phyloP scores from a whole-genome alignment of 257 asterid genomes.

The Datura wrightii region DNA sequence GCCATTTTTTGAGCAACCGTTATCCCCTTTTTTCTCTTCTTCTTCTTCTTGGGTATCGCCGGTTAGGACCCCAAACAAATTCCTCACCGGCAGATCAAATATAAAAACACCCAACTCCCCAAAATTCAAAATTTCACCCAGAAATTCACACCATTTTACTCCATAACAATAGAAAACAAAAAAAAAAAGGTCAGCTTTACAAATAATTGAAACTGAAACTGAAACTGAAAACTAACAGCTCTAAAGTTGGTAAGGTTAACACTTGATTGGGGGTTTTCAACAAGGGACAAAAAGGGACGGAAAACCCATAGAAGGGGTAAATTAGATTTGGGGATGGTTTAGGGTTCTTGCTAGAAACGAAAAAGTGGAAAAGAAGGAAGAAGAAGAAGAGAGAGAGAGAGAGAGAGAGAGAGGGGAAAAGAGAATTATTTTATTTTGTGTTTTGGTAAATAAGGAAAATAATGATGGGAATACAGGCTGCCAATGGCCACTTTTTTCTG shows the following conservation, averaged over 20 bases:
- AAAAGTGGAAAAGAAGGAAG: no score
- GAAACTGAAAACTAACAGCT: neutral
- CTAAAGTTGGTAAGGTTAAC: neutral
- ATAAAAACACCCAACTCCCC: slow-evolving; percentile 26
- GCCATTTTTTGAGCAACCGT: slow-evolving; percentile 40
- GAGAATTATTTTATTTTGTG: neutral
- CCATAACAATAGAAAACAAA: neutral
- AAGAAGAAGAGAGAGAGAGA: no score
- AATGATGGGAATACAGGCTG: slow-evolving; percentile 31
- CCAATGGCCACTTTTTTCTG: neutral
- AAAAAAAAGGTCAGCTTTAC: neutral
- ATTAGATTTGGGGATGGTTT: slow-evolving; percentile 32
- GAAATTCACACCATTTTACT: slow-evolving; percentile 26
- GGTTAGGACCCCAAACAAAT: slow-evolving; percentile 28
- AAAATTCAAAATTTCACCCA: neutral
- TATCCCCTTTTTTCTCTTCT: slow-evolving; percentile 7
- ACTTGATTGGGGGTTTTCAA: neutral
- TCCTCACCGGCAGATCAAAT: slow-evolving; percentile 38
- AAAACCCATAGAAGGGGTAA: neutral
- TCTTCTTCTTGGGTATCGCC: slow-evolving; percentile 19
- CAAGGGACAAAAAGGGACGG: neutral
- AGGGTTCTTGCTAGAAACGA: slow-evolving; percentile 34
- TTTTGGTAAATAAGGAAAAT: slow-evolving; percentile 21
- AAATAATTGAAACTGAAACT: neutral
- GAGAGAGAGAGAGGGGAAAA: neutral